These are phyloP conservation scores for Neofusicoccum umdonicola DNA, from an alignment of 2,329 filamentous ascomycete species.

Conservation along the genomic window DNA sequence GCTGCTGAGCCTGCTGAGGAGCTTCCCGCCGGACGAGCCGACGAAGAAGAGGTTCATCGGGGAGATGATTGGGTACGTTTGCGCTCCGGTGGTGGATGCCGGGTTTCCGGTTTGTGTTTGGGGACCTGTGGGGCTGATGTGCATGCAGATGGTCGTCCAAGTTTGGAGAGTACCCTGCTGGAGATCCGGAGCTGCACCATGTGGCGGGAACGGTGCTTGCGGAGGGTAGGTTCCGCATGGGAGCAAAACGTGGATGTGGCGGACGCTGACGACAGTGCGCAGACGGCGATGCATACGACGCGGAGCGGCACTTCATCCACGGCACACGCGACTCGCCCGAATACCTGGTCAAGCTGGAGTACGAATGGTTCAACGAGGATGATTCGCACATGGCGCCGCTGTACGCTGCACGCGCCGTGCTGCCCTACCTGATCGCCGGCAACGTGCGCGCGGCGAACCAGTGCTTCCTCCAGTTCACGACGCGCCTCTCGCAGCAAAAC, in stretches of 20 bases:
- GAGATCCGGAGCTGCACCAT: constrained; percentile 92
- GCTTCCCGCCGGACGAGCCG: constrained; percentile 81
- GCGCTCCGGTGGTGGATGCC: neutral
- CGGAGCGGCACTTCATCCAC: constrained; percentile 82
- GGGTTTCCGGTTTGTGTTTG: neutral
- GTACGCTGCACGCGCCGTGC: constrained; percentile 80
- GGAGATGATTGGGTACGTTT: constrained; percentile 71
- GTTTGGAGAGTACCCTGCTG: constrained; percentile 81
- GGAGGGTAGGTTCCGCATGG: constrained; percentile 52
- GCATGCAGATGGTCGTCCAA: constrained; percentile 72
- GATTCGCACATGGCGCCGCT: constrained; percentile 82
- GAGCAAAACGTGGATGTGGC: neutral
- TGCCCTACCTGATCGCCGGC: constrained; percentile 87
- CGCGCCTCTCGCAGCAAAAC: constrained; percentile 59
- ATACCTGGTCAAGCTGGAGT: constrained; percentile 78
- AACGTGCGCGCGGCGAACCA: constrained; percentile 88
- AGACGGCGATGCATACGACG: constrained; percentile 90
- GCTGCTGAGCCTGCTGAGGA: constrained; percentile 72
- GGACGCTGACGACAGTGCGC: neutral
- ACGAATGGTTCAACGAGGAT: constrained; percentile 88
- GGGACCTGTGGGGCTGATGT: neutral
- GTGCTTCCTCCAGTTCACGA: constrained; percentile 73
- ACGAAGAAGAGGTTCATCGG: constrained; percentile 89
- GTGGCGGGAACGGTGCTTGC: constrained; percentile 84
- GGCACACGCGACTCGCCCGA: constrained; percentile 87